These are phyloP conservation scores for Acanthamoeba lenticulata DNA, from an alignment of 208 protist genomes.

Conservation along the genomic window DNA sequence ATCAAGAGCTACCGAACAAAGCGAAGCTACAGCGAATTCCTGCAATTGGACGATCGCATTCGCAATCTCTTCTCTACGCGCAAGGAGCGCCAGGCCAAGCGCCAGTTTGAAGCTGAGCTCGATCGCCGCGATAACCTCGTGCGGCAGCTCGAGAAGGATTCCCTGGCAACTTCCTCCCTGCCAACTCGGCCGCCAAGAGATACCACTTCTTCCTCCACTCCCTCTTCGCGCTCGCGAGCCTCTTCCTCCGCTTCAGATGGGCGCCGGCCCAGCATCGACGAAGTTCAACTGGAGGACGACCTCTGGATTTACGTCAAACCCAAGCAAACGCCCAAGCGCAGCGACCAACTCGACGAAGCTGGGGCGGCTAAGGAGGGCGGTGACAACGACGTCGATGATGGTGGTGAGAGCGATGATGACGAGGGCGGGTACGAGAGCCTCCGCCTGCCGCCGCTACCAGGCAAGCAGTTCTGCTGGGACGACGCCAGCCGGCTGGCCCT, in stretches of 20 bases:
- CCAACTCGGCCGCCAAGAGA: not conserved
- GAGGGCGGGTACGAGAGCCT: not conserved
- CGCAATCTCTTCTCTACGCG: not conserved
- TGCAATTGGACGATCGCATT: not conserved
- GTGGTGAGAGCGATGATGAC: not conserved
- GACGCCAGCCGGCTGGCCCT: not conserved
- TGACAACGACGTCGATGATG: not conserved
- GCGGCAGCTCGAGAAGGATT: not conserved
- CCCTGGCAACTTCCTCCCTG: not conserved
- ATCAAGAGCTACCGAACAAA: conserved; percentile 5
- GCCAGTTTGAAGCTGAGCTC: not conserved
- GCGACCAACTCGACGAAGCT: not conserved
- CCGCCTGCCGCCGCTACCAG: not conserved
- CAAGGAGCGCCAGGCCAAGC: not conserved
- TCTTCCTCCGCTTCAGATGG: not conserved
- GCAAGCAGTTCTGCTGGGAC: conserved; percentile 4
- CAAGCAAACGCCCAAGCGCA: not conserved
- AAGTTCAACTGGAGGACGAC: not conserved
- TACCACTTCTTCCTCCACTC: not conserved
- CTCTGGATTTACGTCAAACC: conserved; percentile 21
- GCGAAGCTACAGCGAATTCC: conserved; percentile 31
- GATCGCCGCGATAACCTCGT: not conserved
- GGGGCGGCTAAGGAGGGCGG: not conserved
- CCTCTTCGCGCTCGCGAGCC: no score
- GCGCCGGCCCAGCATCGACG: not conserved